Evolutionary conservation across 2,329 filamentous ascomycete genomes (phyloP), one percentile per base, ranked within the genome.

Genomic region (Teratosphaeria destructans): DNA sequence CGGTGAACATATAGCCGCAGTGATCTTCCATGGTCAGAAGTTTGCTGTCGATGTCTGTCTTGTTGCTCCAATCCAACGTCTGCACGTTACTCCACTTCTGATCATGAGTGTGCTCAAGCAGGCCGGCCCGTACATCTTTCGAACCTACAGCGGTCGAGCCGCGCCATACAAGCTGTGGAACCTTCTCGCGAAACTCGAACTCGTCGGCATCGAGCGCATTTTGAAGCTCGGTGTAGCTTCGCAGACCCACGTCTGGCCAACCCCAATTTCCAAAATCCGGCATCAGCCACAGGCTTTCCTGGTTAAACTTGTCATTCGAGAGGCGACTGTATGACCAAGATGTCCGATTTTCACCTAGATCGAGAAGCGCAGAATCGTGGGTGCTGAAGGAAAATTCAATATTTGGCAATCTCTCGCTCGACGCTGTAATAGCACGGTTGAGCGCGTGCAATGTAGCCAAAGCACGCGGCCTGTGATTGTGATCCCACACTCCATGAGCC

Each of bases 201-300:
- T 66, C 64, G 43, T 63, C 56, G 26, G 61, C 58, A 4, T 61
- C 60, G 55, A 65, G 66, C 52, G 39, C 57, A n/a, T 32, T 49
- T 49, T 62, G 62, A 6, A 63, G 55, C 35, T 63, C 63, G 57
- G 27, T 37, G 32, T 65, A 63, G 58, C 59, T 61, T 32, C 60
- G 60, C 26, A 62, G 16, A 26, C 64, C 65, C 1, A 68, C 66
- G 11, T 67, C 64, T 27, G 67, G 78, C 75, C 78, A 81, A 8
- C 75, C 74, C 77, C 78, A 82, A 70, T 78, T 80, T 26, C 77
- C 79, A 62, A 81, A 82, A 63, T 82, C 80, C 0, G 80, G 79
- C 70, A 82, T 80, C 26, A 82, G 69, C 79, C 79, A 81, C 47
- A 71, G 60, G 47, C 67, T 65, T 55, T 70, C 64, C 73, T 70